phyloP scores from a whole-genome alignment of 1,284 basidiomycete genomes.

The Ganoderma sinense region DNA sequence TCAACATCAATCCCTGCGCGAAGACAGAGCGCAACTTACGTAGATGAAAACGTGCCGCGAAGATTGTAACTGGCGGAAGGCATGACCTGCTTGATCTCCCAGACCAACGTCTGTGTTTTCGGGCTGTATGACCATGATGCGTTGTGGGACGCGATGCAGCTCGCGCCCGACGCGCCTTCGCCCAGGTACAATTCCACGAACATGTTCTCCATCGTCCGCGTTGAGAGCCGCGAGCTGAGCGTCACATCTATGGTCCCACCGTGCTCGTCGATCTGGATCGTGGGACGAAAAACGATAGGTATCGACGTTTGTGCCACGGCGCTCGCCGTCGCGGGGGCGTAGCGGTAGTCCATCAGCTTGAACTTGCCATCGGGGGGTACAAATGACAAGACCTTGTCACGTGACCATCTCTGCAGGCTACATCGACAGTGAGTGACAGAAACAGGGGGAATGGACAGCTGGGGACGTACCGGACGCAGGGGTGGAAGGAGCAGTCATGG shows the following conservation, averaged over 20 bases:
- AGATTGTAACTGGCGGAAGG: conserved; percentile 77
- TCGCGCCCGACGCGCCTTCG: conserved; percentile 70
- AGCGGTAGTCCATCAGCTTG: conserved; percentile 87
- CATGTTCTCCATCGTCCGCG: conserved; percentile 74
- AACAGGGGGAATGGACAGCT: background rate
- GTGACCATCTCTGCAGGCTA: conserved; percentile 83
- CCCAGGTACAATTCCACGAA: conserved; percentile 80
- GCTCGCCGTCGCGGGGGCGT: conserved; percentile 47
- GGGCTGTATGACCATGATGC: conserved; percentile 85
- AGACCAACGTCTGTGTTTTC: conserved; percentile 72
- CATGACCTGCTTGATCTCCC: conserved; percentile 78
- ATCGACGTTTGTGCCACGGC: conserved; percentile 58
- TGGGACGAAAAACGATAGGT: conserved; percentile 72
- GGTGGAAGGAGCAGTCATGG: conserved; percentile 87
- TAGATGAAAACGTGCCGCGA: conserved; percentile 79
- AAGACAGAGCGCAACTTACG: conserved; percentile 48
- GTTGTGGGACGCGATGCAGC: conserved; percentile 68
- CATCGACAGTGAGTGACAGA: background rate
- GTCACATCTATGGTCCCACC: conserved; percentile 78
- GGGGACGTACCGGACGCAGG: conserved; percentile 81
- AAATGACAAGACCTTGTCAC: conserved; percentile 86
- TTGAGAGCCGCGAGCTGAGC: conserved; percentile 71
- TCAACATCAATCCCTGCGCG: background rate
- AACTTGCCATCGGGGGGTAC: conserved; percentile 96
- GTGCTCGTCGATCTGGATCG: conserved; percentile 64